phyloP scores from a whole-genome alignment of 495 filamentous ascomycete genomes.

The Letharia columbiana region DNA sequence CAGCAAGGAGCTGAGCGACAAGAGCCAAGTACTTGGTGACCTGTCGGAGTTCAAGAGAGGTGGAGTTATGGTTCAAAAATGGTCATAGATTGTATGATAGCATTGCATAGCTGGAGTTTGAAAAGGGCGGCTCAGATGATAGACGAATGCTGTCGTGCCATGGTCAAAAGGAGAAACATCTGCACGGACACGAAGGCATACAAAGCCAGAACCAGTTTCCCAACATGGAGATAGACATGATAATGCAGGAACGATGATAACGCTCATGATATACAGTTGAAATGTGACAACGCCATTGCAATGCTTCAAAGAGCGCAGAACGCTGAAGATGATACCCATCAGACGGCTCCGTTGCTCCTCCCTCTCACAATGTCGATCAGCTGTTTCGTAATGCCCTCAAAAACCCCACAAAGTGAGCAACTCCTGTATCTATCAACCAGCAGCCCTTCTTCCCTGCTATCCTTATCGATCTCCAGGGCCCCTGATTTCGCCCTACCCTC shows the following conservation, averaged over 20 bases:
- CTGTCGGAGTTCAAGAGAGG: conserved; percentile 74
- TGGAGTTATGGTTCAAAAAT: conserved; percentile 85
- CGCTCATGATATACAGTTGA: neutral
- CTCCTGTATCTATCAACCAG: conserved; percentile 71
- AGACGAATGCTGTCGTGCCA: neutral
- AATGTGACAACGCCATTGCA: neutral
- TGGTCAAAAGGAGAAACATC: neutral
- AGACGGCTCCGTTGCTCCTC: neutral
- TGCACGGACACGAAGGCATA: neutral
- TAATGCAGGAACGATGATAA: neutral
- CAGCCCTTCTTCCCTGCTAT: conserved; percentile 41
- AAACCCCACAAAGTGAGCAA: conserved; percentile 67
- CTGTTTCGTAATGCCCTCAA: conserved; percentile 54
- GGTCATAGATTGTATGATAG: conserved; percentile 41
- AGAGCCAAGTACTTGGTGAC: conserved; percentile 58
- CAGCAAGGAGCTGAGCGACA: conserved; percentile 82
- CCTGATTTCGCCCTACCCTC: conserved; percentile 32
- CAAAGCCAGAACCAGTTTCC: neutral
- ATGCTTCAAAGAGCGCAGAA: neutral
- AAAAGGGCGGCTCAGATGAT: neutral
- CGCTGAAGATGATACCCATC: neutral
- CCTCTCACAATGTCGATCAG: conserved; percentile 19
- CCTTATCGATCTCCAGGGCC: conserved; percentile 4
- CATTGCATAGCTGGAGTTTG: conserved; percentile 16
- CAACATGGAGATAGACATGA: neutral